Conservation (phyloP, 805 yeast genomes). For the Yarrowia keelungensis region DNA sequence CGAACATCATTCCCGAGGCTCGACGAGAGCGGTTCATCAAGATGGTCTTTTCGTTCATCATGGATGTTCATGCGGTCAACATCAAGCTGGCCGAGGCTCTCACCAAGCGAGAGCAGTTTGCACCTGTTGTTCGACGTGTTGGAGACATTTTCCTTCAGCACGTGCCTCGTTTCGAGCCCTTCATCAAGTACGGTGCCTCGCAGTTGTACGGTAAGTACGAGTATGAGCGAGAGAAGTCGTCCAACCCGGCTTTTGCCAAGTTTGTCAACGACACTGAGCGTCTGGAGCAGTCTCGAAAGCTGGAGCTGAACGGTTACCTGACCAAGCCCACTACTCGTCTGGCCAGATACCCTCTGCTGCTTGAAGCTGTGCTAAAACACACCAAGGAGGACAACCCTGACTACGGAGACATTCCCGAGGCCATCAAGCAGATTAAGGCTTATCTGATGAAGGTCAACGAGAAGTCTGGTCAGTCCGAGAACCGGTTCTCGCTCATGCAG, state of each 20-base stretch:
- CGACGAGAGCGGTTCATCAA: conserved; percentile 91
- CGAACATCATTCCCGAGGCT: conserved; percentile 83
- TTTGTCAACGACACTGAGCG: conserved; percentile 91
- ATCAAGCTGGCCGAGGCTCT: conserved; percentile 86
- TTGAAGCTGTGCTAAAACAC: conserved; percentile 81
- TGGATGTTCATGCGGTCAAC: conserved; percentile 84
- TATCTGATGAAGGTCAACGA: conserved; percentile 79
- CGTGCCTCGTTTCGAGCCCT: conserved; percentile 89
- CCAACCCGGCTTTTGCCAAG: conserved; percentile 88
- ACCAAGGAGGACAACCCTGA: conserved; percentile 82
- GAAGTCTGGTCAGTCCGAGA: conserved; percentile 93
- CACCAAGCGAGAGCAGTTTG: conserved; percentile 82
- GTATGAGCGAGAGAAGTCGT: conserved; percentile 90
- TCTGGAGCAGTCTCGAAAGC: conserved; percentile 81
- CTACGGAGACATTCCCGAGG: conserved; percentile 68
- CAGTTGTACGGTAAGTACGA: conserved; percentile 95
- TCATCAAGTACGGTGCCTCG: conserved; percentile 90
- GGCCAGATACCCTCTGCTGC: conserved; percentile 87
- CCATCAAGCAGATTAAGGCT: conserved; percentile 75
- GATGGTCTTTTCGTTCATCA: conserved; percentile 88
- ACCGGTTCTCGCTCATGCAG: conserved; percentile 86
- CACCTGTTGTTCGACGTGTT: conserved; percentile 81
- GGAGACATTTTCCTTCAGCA: conserved; percentile 88
- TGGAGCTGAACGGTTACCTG: conserved; percentile 89
- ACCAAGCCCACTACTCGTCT: conserved; percentile 96